Evolutionary conservation across 768 basidiomycete species (phyloP).

Genomic region (Podaxis pistillaris): DNA sequence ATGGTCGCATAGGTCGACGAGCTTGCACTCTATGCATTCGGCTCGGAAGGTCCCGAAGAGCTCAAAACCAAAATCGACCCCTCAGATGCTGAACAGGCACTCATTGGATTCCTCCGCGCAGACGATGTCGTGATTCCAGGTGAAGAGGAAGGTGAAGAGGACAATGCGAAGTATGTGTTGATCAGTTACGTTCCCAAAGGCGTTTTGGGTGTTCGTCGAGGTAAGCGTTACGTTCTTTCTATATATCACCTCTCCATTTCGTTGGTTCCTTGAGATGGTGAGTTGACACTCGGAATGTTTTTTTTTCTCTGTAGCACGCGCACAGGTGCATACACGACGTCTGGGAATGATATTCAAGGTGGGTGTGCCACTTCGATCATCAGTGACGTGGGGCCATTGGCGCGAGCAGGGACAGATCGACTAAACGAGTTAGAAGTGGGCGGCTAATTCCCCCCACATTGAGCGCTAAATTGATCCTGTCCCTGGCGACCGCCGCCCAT

Average conservation of each 20-base stretch:
- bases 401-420: too few relatives aligned
- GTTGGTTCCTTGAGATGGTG: not conserved
- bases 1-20: constrained; percentile 32
- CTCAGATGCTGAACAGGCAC: constrained; percentile 35
- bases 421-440: not conserved
- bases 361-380: constrained; percentile 6
- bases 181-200: not conserved
- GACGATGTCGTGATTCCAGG: constrained; percentile 1
- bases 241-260: not conserved
- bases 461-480: not conserved
- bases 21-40: constrained; percentile 38
- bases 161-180: not conserved
- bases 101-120: constrained; percentile 43
- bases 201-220: constrained; percentile 21
- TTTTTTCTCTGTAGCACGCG: constrained; percentile 33
- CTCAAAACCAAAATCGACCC: constrained; percentile 39
- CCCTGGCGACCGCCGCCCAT: constrained; percentile 20
- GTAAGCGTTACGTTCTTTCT: constrained; percentile 15
- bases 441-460: not conserved
- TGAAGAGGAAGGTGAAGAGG: not conserved
- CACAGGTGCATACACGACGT: constrained; percentile 46
- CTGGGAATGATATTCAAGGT: constrained; percentile 48
- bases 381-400: too few relatives aligned
- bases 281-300: not conserved
- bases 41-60: constrained; percentile 41